Base-by-base conservation (phyloP, 441 rosid species). In the Mallotus repandus region DNA sequence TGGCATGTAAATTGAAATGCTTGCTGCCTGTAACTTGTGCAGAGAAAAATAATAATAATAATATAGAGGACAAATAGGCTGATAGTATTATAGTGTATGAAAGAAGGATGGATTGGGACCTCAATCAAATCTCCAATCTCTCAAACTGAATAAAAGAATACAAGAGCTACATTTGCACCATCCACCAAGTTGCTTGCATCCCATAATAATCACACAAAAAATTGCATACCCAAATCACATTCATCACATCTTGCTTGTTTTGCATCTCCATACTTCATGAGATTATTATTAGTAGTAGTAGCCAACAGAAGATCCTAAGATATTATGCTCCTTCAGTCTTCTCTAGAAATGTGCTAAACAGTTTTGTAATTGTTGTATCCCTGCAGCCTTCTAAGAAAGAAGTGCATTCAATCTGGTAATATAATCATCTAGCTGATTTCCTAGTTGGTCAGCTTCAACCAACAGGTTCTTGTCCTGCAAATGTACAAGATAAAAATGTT, bases 391-490 rank as follows among this genome's bases (percentile, higher is more conserved):
- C 75, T 85, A 87, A 45, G 88, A 81, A 68, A 88, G 89, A 78
- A 88, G 79, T 68, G 75, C 71, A 59, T 85, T 84, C 88, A 88
- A 59, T 80, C 79, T 82, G 1, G 84, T 70, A 7, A 88, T 54
- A 25, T 88, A 88, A 67, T 78, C 85, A 21, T 86, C 89, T 19
- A 88, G 81, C 71, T 86, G 88, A 68, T 88, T 88, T 74, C 92
- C 92, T 4, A 89, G 90, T 76, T 85, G 87, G 79, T 88, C 92
- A 25, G 90, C 92, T 83, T 82, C 87, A 45, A 82, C 92, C 72
- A 88, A 73, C 50, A 88, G 80, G 71, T 82, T 80, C 92, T 86
- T 88, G 79, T 86, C 92, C 92, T 88, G 84, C 77, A 72, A 72
- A 69, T 52, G 13, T 41, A 18, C 52, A 63, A 63, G 53, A 7